These are phyloP conservation scores for Wickerhamiella hasegawae DNA, from an alignment of 805 yeast species.

Conservation along the genomic window DNA sequence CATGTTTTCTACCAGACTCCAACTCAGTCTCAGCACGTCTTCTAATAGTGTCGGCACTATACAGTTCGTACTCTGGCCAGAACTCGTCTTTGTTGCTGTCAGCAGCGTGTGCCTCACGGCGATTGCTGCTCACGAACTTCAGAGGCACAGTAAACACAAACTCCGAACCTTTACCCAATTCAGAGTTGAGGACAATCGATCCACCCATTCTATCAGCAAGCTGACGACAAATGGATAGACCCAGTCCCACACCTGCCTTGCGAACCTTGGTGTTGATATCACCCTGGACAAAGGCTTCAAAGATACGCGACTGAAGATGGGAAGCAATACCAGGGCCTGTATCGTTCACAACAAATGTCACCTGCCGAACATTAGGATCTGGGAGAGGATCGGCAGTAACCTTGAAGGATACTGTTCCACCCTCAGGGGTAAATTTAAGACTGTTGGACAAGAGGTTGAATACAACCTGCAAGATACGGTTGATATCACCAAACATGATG, in stretches of 20 bases:
- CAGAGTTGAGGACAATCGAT: conserved; percentile 54
- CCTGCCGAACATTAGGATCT: conserved; percentile 33
- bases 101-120: background rate
- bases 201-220: conserved; percentile 87
- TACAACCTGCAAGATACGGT: conserved; percentile 76
- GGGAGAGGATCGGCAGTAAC: conserved; percentile 6
- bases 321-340: conserved; percentile 92
- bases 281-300: conserved; percentile 95
- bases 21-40: background rate
- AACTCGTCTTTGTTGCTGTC: conserved; percentile 1
- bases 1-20: background rate
- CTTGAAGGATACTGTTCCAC: conserved; percentile 57
- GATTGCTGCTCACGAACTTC: conserved; percentile 5
- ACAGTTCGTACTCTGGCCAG: conserved; percentile 10
- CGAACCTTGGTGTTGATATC: conserved; percentile 85
- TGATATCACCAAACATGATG: conserved; percentile 73
- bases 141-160: conserved; percentile 55
- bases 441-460: conserved; percentile 88
- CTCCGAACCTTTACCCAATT: conserved; percentile 68
- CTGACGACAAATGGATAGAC: conserved; percentile 78
- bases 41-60: conserved; percentile 5
- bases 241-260: conserved; percentile 93
- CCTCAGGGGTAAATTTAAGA: conserved; percentile 80
- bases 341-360: conserved; percentile 64
- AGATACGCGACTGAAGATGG: conserved; percentile 64